A percentile compares a stretch with the other conserved stretches of the same genome.
Conservation (phyloP, 192 early-diverging fungal genomes). For the Umbelopsis sp. region DNA sequence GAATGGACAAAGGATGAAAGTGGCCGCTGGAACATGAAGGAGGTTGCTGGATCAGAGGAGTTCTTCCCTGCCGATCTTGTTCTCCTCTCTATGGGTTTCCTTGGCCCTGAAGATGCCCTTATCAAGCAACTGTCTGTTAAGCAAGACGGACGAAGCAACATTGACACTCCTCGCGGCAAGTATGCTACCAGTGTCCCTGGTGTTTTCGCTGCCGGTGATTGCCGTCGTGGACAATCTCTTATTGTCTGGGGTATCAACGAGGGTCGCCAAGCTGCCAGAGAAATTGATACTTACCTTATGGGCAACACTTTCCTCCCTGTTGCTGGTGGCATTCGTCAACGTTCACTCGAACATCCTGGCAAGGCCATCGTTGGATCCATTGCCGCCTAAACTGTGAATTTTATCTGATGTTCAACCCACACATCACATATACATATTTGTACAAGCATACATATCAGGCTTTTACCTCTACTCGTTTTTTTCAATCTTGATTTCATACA, state of each 20-base stretch:
- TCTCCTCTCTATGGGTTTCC: conserved; percentile 94
- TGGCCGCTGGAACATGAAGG: conserved; percentile 87
- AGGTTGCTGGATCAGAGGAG: conserved; percentile 83
- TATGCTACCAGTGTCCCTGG: conserved; percentile 79
- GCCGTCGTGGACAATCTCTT: conserved; percentile 91
- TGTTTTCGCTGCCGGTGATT: conserved; percentile 98
- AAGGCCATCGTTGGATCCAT: conserved; percentile 11
- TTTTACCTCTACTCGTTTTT: too few relatives aligned
- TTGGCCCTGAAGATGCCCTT: conserved; percentile 88
- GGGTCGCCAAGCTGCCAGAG: conserved; percentile 91
- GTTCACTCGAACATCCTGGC: conserved; percentile 46
- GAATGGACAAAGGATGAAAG: conserved; percentile 88
- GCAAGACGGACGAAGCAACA: conserved; percentile 77
- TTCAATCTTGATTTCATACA: too few relatives aligned
- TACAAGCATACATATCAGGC: neutral
- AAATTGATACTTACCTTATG: conserved; percentile 85
- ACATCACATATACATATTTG: conserved; percentile 22
- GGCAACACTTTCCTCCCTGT: conserved; percentile 85
- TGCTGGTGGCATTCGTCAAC: conserved; percentile 82
- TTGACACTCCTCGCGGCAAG: conserved; percentile 74
- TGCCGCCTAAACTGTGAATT: neutral
- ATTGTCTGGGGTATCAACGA: conserved; percentile 99
- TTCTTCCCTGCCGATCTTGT: conserved; percentile 91
- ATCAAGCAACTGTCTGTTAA: conserved; percentile 80
- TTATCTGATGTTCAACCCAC: neutral